Percentiles rank a stretch among this genome's conserved stretches.
phyloP scores from a whole-genome alignment of 2,329 filamentous ascomycete genomes.

The Aspergillus fumigatiaffinis region DNA sequence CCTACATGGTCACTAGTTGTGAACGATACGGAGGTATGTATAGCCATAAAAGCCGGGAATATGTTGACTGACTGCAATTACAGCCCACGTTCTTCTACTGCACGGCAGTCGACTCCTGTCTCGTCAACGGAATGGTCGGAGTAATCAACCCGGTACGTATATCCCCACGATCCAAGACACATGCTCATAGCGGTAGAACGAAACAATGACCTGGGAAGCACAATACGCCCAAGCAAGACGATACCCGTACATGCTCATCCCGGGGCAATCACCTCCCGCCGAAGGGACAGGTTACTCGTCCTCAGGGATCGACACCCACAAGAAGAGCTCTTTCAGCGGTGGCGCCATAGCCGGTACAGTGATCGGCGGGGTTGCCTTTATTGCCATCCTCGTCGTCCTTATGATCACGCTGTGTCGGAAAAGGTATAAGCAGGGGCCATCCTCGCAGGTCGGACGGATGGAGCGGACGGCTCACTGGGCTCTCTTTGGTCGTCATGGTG shows the following conservation, averaged over 20 bases:
- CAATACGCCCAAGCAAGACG: slow-evolving; percentile 49
- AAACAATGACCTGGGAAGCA: slow-evolving; percentile 45
- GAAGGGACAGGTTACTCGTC: slow-evolving; percentile 35
- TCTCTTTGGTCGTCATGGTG: slow-evolving; percentile 16
- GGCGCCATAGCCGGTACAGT: slow-evolving; percentile 60
- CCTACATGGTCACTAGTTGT: slow-evolving; percentile 44
- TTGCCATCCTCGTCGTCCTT: slow-evolving; percentile 44
- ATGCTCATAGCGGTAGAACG: slow-evolving; percentile 34
- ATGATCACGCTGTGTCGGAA: slow-evolving; percentile 33
- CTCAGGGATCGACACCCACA: slow-evolving; percentile 1
- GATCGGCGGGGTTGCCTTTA: slow-evolving; percentile 49
- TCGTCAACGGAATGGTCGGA: slow-evolving; percentile 66
- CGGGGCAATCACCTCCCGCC: slow-evolving; percentile 53
- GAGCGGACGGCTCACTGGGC: slow-evolving; percentile 34
- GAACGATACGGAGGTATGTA: slow-evolving; percentile 52
- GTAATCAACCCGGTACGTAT: slow-evolving; percentile 64
- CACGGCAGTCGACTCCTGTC: slow-evolving; percentile 63
- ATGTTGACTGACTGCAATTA: neutral
- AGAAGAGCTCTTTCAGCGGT: slow-evolving; percentile 25
- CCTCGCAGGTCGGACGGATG: slow-evolving; percentile 28
- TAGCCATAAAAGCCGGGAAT: too few species aligned
- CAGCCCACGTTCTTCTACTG: slow-evolving; percentile 67
- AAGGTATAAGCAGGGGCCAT: slow-evolving; percentile 31
- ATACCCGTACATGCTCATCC: slow-evolving; percentile 52
- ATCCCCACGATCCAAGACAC: neutral